Conservation (phyloP, 31 red algal genomes). For the Porphyra umbilicalis region DNA sequence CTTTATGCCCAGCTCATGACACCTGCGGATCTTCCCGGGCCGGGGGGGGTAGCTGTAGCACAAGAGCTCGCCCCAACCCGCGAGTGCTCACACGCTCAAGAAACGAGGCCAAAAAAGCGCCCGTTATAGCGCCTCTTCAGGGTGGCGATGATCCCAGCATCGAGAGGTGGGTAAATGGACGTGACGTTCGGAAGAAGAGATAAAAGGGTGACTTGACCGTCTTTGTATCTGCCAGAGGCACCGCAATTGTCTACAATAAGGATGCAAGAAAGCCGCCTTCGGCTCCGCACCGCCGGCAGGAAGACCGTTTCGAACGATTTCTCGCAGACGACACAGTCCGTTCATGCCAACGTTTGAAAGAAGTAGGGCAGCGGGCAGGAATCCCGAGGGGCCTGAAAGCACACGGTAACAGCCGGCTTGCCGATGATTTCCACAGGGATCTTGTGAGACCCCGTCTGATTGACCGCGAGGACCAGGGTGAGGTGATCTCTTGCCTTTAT, state of each 20-base stretch:
- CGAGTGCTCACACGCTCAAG: too few species aligned
- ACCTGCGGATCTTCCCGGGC: too few species aligned
- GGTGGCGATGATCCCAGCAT: slow-evolving; percentile 13
- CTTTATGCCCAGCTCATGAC: too few species aligned
- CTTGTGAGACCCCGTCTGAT: slow-evolving; percentile 11
- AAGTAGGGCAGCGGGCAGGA: background rate
- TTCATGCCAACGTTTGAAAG: slow-evolving; percentile 4
- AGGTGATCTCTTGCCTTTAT: slow-evolving; percentile 7
- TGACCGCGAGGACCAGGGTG: background rate
- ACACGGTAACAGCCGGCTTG: background rate
- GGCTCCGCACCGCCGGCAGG: background rate
- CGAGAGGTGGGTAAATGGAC: slow-evolving; percentile 12
- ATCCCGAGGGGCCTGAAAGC: background rate
- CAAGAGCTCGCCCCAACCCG: too few species aligned
- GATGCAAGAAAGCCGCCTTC: background rate
- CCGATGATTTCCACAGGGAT: background rate
- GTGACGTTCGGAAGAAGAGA: slow-evolving; percentile 12
- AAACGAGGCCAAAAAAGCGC: background rate
- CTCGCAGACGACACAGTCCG: slow-evolving; percentile 7
- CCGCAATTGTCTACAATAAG: slow-evolving; percentile 15
- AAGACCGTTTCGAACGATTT: background rate
- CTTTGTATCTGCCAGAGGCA: background rate
- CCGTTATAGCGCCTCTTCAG: background rate
- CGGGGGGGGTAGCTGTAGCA: too few species aligned
- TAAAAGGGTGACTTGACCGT: background rate